A percentile compares a stretch with the other conserved stretches of the same genome.
Conservation (phyloP, 257 asterid species). For the Ballota nigra region DNA sequence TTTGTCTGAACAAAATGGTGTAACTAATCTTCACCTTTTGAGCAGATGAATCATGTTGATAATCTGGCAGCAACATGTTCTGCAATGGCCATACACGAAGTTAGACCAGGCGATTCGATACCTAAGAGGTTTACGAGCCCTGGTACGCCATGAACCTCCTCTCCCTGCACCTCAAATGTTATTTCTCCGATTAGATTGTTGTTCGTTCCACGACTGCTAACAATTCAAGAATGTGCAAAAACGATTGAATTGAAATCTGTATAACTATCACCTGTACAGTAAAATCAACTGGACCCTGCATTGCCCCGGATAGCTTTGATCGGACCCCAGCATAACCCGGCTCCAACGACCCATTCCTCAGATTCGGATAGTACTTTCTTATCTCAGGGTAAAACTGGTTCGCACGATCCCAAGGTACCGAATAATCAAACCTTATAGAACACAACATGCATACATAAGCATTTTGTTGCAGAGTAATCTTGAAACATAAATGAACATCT, state of each 20-base stretch:
- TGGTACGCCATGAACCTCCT: conserved; percentile 49
- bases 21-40: background rate
- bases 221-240: background rate
- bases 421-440: conserved; percentile 23
- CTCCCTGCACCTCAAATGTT: conserved; percentile 45
- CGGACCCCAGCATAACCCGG: conserved; percentile 87
- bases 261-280: conserved; percentile 54
- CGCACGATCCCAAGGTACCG: conserved; percentile 59
- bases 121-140: conserved; percentile 80
- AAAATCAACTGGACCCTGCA: conserved; percentile 60
- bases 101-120: conserved; percentile 86
- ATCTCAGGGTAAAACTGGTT: conserved; percentile 61
- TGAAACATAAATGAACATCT: conserved; percentile 22
- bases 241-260: background rate
- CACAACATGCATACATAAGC: no score
- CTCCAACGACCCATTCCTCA: conserved; percentile 67
- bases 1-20: no score
- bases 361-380: conserved; percentile 67
- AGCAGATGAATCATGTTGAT: conserved; percentile 18
- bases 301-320: conserved; percentile 69
- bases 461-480: no score
- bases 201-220: background rate
- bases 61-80: conserved; percentile 60
- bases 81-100: conserved; percentile 79
- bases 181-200: background rate